Base-by-base conservation (phyloP, 257 asterid genomes). In the Lycium ferocissimum region DNA sequence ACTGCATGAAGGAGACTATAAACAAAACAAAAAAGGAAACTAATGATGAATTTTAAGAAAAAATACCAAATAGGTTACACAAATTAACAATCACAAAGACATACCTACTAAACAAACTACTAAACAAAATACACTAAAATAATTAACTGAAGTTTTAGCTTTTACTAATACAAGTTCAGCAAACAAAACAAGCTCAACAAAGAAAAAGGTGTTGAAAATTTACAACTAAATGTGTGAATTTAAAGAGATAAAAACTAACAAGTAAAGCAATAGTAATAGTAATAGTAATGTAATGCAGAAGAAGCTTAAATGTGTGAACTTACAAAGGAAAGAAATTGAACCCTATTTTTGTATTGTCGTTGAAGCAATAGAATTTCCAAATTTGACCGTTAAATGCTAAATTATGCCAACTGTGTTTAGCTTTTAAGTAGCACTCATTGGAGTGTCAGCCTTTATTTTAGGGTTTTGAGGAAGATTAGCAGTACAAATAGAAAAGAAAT, bases 291-390 rank as follows among this genome's bases (percentile, higher is more conserved):
- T 26, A 26, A 26, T 26, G 33, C 67, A n/a, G 12, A 22, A 61
- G 13, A 18, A 61, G 13, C 4, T 20, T 1, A 62, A 62, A 9
- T 3, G 8, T 10, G 20, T 20, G 2, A 47, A 73, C 80, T 73
- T 73, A 73, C 80, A 47, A 13, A 73, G 59, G 40, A 47, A 73
- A 73, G 80, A 47, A 11, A 73, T 61, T 15, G 20, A 8, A 59
- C 1, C 35, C 35, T n/a, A 7, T 57, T 2, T 11, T 26, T 26
- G 33, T 26, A 26, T 26, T 26, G 33, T 26, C 33, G 33, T 26
- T 26, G 33, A 26, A 58, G 63, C 22, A 61, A 0, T 20, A 6
- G 20, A 47, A 12, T 13, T 45, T 47, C 40, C 40, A 73, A 73
- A 6, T 61, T 8, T 7, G 67, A 61, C 67, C 67, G 67, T 61